phyloP scores from a whole-genome alignment of 495 filamentous ascomycete species.

The Apiosordaria backusii region DNA sequence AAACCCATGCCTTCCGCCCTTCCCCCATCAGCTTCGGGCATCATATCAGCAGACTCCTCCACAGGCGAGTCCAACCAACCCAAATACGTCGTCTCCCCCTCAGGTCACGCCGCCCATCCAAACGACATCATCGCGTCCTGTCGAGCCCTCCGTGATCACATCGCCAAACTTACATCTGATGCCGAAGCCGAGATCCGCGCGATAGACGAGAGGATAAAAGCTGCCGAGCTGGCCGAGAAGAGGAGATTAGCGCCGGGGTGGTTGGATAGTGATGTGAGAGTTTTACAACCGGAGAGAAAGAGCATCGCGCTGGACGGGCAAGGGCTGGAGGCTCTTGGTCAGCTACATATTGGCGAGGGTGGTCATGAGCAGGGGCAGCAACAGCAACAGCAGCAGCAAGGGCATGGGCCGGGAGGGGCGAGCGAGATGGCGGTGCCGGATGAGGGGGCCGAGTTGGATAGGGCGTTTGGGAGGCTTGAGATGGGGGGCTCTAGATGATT shows the following conservation, averaged over 20 bases:
- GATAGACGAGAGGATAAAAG: slow-evolving; percentile 67
- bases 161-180: slow-evolving; percentile 59
- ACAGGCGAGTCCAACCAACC: slow-evolving; percentile 35
- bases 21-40: slow-evolving; percentile 67
- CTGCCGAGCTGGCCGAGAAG: slow-evolving; percentile 88
- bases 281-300: slow-evolving; percentile 70
- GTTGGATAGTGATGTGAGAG: slow-evolving; percentile 81
- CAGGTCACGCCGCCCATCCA: slow-evolving; percentile 73
- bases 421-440: slow-evolving; percentile 49
- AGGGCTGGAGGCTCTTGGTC: neutral
- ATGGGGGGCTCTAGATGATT: slow-evolving; percentile 17
- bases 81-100: slow-evolving; percentile 69
- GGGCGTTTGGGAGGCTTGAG: slow-evolving; percentile 75
- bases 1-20: slow-evolving; percentile 80
- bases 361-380: slow-evolving; percentile 31
- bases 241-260: slow-evolving; percentile 86
- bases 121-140: slow-evolving; percentile 80
- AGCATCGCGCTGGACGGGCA: neutral
- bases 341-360: neutral
- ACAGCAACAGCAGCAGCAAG: slow-evolving; percentile 31
- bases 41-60: slow-evolving; percentile 32
- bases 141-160: slow-evolving; percentile 67
- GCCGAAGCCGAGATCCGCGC: slow-evolving; percentile 61
- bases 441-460: slow-evolving; percentile 78
- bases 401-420: slow-evolving; percentile 36